These are phyloP conservation scores for Haematococcus lacustris DNA, from an alignment of 139 green algal genomes.

Conservation along the genomic window DNA sequence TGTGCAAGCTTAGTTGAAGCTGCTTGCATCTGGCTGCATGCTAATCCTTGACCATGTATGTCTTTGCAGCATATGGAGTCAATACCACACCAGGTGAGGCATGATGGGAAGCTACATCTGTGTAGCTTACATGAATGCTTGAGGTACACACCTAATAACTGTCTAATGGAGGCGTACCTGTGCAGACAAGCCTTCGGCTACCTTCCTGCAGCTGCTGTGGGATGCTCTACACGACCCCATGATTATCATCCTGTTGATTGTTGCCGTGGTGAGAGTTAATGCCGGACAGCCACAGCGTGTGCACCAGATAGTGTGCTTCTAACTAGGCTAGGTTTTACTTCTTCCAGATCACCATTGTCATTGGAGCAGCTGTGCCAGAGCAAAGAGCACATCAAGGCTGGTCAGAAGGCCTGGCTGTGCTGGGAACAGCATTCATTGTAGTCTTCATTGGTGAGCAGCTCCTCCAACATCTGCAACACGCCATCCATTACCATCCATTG, in stretches of 20 bases:
- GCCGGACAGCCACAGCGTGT: too few relatives aligned
- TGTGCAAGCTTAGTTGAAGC: neutral
- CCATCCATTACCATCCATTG: too few relatives aligned
- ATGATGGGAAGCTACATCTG: neutral
- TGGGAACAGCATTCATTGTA: conserved; percentile 84
- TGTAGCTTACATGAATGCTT: neutral
- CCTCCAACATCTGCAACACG: too few relatives aligned
- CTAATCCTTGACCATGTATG: neutral
- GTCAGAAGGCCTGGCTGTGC: conserved; percentile 89
- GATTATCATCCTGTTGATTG: conserved; percentile 82
- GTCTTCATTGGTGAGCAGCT: conserved; percentile 69
- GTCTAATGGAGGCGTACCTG: conserved; percentile 39
- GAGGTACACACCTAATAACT: neutral
- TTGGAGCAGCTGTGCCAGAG: conserved; percentile 67
- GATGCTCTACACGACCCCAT: conserved; percentile 78
- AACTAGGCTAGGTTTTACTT: too few relatives aligned
- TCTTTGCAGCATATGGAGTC: neutral
- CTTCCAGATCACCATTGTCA: conserved; percentile 71
- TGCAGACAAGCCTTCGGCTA: conserved; percentile 27
- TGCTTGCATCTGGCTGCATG: neutral
- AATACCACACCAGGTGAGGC: neutral
- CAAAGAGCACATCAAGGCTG: conserved; percentile 71
- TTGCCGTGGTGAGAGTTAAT: conserved; percentile 54
- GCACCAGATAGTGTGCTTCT: too few relatives aligned
- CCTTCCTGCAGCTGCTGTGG: conserved; percentile 61